Evolutionary conservation across 2,329 filamentous ascomycete species (phyloP), one percentile per base, ranked within the genome.

Genomic region (Neocucurbitaria cava): DNA sequence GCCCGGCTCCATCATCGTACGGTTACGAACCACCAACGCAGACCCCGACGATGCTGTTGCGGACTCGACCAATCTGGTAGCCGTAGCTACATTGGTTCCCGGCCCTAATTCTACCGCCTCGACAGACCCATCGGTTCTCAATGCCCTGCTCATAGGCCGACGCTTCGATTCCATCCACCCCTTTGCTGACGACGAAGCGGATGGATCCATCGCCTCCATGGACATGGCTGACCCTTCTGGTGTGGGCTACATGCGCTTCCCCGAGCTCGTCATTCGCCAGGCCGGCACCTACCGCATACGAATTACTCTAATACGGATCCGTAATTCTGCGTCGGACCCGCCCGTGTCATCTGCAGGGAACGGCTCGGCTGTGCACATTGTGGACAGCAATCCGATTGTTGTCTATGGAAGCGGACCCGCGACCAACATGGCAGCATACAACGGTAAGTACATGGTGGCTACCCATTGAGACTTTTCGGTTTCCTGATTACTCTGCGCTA

Each of bases 241-340:
- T 11, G 70, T 76, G 8, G 74, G 74, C 23, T 75, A 75, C 51
- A 73, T 76, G 64, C 67, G 65, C 52, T 76, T 76, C 49, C 68
- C 73, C 24, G 70, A 71, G 17, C 73, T 76, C 31, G 51, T 61
- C 41, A 73, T 76, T 39, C 68, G 71, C 17, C 72, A 75, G 54
- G 64, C 69, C 35, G 74, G 73, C 38, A 74, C 67, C 15, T 76
- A 71, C 55, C 68, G 70, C 26, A 73, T 76, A 62, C 68, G 73
- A 44, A 70, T 76, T 54, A 75, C 73, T 3, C 60, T 76, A 23
- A 63, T 75, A n/a, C 68, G 69, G 36, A 71, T 74, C 21, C 64
- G 64, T 33, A 64, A 61, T 43, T 62, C 68, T 21, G 64, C 58
- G 48, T 64, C 65, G 10, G 68, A 71, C 23, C 61, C 65, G 13